Conservation (phyloP, 495 filamentous ascomycete genomes). For the Daldinia childiae region DNA sequence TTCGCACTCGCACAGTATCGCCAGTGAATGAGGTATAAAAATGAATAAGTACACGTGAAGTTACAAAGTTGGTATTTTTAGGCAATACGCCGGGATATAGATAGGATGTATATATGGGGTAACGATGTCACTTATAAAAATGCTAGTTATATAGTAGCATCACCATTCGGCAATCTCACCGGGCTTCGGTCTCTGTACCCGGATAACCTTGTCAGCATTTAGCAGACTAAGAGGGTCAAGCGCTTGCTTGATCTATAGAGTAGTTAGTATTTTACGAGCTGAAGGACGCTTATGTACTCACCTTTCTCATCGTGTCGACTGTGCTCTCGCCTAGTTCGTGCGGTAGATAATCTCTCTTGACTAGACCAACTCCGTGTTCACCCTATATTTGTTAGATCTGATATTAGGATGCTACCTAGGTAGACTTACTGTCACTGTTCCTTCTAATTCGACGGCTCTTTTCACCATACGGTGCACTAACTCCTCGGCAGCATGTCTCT, state of each 20-base stretch:
- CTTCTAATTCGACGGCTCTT: constrained; percentile 82
- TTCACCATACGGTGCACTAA: constrained; percentile 86
- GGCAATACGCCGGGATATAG: neutral
- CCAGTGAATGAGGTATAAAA: neutral
- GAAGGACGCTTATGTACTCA: constrained; percentile 44
- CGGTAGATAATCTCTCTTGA: constrained; percentile 82
- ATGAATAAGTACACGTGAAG: neutral
- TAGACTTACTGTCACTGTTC: constrained; percentile 72
- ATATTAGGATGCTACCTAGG: neutral
- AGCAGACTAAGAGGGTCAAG: constrained; percentile 81
- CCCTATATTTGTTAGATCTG: constrained; percentile 53
- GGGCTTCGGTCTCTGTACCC: constrained; percentile 63
- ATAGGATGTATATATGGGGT: constrained; percentile 10
- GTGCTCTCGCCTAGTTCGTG: constrained; percentile 76
- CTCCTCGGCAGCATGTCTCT: constrained; percentile 71
- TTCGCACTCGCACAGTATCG: constrained; percentile 4
- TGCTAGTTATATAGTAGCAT: constrained; percentile 10
- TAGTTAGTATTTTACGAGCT: constrained; percentile 11
- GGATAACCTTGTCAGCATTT: constrained; percentile 83
- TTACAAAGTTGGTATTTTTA: constrained; percentile 13
- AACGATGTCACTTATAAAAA: constrained; percentile 13
- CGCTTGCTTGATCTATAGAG: constrained; percentile 67
- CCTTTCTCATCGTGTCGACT: constrained; percentile 83
- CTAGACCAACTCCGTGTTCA: constrained; percentile 82
- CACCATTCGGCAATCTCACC: constrained; percentile 64